Conservation (phyloP, 2,329 filamentous ascomycete species). For the Verticillium alfalfae region DNA sequence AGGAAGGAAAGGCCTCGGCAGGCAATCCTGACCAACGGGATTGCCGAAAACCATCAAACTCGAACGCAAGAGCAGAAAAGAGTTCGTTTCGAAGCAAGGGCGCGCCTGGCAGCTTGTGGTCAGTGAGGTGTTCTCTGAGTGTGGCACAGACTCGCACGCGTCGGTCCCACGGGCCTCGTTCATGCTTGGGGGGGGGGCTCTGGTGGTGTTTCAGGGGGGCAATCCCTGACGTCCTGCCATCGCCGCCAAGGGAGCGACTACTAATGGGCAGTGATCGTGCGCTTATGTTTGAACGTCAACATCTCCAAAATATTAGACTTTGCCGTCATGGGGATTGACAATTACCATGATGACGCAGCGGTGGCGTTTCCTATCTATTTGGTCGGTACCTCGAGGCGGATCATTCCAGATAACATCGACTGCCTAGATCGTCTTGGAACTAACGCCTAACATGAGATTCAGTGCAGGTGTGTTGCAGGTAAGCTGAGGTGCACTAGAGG, state of each 20-base stretch:
- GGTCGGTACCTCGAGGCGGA: neutral
- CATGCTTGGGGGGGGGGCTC: neutral
- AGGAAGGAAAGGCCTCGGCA: neutral
- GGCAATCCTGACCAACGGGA: neutral
- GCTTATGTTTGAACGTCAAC: too few relatives aligned
- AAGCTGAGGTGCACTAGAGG: neutral
- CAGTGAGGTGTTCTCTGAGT: neutral
- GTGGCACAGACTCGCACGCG: neutral
- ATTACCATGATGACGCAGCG: too few relatives aligned
- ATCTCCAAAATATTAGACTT: too few relatives aligned
- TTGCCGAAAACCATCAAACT: neutral
- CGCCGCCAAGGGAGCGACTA: neutral
- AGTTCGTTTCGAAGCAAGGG: conserved; percentile 1
- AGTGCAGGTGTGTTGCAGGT: neutral
- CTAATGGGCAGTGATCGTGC: neutral
- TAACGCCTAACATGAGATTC: too few relatives aligned
- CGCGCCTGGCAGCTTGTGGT: neutral
- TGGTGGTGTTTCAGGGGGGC: neutral
- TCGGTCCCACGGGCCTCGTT: neutral
- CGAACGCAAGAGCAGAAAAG: neutral
- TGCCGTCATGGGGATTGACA: too few relatives aligned
- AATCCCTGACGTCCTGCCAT: neutral
- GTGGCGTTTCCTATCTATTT: neutral
- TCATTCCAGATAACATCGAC: neutral
- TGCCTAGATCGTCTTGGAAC: too few relatives aligned